These are phyloP conservation scores for Kodamaea fukazawae DNA, from an alignment of 805 yeast species.

Conservation along the genomic window DNA sequence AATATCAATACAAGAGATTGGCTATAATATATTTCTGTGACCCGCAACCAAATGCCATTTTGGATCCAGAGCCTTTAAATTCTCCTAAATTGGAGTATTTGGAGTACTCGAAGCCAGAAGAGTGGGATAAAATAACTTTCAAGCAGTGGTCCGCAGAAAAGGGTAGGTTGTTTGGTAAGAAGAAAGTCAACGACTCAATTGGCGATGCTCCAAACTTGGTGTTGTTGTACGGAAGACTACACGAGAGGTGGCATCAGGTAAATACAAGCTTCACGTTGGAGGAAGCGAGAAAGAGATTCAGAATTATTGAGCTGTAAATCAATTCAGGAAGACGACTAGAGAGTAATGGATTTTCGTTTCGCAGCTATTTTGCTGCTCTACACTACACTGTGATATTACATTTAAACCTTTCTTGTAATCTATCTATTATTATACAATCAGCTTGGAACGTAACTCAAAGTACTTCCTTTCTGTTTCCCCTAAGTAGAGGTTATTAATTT, in stretches of 20 bases:
- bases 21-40: slow-evolving; percentile 17
- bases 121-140: slow-evolving; percentile 28
- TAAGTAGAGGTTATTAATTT: slow-evolving; percentile 13
- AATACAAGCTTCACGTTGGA: slow-evolving; percentile 19
- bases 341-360: too few species aligned
- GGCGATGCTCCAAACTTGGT: slow-evolving; percentile 39
- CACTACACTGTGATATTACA: too few species aligned
- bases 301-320: slow-evolving; percentile 18
- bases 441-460: slow-evolving; percentile 13
- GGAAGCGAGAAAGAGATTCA: slow-evolving; percentile 25
- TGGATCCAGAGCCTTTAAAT: slow-evolving; percentile 15
- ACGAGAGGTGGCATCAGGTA: slow-evolving; percentile 42
- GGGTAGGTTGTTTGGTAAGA: slow-evolving; percentile 44
- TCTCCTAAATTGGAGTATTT: slow-evolving; percentile 11
- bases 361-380: too few species aligned
- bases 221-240: slow-evolving; percentile 35
- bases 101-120: slow-evolving; percentile 18
- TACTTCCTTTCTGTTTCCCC: slow-evolving; percentile 23
- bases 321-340: too few species aligned
- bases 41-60: slow-evolving; percentile 13
- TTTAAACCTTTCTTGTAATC: too few species aligned
- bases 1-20: slow-evolving; percentile 13
- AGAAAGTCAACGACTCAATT: slow-evolving; percentile 29
- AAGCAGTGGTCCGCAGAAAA: slow-evolving; percentile 41
- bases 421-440: not conserved